These are phyloP conservation scores for Sphaerulina musiva DNA, from an alignment of 2,329 filamentous ascomycete genomes.

Conservation along the genomic window DNA sequence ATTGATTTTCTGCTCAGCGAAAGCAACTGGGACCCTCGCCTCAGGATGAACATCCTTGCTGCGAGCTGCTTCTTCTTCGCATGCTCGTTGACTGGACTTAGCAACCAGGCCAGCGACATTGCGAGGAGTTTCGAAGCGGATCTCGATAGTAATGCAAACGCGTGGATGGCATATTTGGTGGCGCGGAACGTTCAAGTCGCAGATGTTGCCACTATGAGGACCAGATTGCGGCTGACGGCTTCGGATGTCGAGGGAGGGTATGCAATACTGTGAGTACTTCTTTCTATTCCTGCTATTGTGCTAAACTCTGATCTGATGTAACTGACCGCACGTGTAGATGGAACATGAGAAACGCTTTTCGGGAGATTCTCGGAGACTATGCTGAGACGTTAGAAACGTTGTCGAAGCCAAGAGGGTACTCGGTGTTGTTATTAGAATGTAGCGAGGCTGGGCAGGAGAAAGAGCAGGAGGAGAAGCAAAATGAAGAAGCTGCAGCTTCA, in stretches of 20 bases:
- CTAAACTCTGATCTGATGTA: neutral
- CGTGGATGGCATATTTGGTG: conserved; percentile 2
- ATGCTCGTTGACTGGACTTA: conserved; percentile 8
- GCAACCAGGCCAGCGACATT: conserved; percentile 8
- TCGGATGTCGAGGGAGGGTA: neutral
- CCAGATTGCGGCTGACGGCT: neutral
- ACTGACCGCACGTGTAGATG: neutral
- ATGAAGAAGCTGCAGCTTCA: neutral
- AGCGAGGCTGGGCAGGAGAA: neutral
- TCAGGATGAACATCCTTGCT: conserved; percentile 16
- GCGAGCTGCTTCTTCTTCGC: conserved; percentile 20
- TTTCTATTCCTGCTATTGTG: neutral
- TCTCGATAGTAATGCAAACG: conserved; percentile 3
- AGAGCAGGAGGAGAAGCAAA: neutral
- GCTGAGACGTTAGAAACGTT: neutral
- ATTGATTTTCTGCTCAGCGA: conserved; percentile 19
- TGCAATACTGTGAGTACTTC: neutral
- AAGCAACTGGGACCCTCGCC: conserved; percentile 12
- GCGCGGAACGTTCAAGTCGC: neutral
- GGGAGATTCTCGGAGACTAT: neutral
- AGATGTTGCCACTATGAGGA: neutral
- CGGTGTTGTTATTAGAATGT: neutral
- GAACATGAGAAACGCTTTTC: neutral
- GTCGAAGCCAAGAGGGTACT: neutral
- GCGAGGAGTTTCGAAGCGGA: conserved; percentile 10